Base-by-base conservation (phyloP, 768 basidiomycete genomes). In the Albatrellus ellisii region DNA sequence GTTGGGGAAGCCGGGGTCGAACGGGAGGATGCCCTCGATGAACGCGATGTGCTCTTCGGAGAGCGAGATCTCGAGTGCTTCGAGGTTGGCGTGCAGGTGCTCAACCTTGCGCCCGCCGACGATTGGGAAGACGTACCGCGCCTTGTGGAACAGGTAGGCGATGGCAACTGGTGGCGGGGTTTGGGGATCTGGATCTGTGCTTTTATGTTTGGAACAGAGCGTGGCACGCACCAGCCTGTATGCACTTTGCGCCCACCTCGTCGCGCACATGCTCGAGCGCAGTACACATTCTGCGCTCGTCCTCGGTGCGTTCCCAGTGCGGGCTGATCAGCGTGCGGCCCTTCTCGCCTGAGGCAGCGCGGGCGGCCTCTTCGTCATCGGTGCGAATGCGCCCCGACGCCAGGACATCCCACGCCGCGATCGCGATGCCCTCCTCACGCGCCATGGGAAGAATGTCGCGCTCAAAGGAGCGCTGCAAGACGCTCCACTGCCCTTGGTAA, bases 81-180 rank as follows among this genome's bases (percentile, higher is more conserved):
- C 63, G n/a, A 70, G 43, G 46, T 72, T 73, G 21, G 61, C 61
- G 26, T 57, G 29, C 21, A 72, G 51, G 24, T 72, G 64, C 43
- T 67, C 67, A 24, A 68, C 52, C 45, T 67, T 72, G 24, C 66
- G 57, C 0, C 66, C 64, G 1, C 67, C 67, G n/a, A 70, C 52
- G 45, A 70, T 57, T 2, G 67, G 67, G 54, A 69, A 69, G 0
- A 67, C 65, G 39, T 59, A 66, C 0, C 63, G 60, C 3, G 64
- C 58, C 48, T 71, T 73, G 17, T 69, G 64, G 54, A 72, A 55
- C 6, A 73, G 56, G 40, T 70, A 71, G 11, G 67, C 65, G 37
- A 72, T 63, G 4, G 67, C 66, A 4, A 68, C 65, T 62, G 26
- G 14, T 42, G 14, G 35, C 35, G 18, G 35, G n/a, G n/a, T 11